A percentile compares a stretch with the other conserved stretches of the same genome.
These are phyloP conservation scores for Stachybotrys chartarum DNA, from an alignment of 2,329 filamentous ascomycete species.

Conservation along the genomic window DNA sequence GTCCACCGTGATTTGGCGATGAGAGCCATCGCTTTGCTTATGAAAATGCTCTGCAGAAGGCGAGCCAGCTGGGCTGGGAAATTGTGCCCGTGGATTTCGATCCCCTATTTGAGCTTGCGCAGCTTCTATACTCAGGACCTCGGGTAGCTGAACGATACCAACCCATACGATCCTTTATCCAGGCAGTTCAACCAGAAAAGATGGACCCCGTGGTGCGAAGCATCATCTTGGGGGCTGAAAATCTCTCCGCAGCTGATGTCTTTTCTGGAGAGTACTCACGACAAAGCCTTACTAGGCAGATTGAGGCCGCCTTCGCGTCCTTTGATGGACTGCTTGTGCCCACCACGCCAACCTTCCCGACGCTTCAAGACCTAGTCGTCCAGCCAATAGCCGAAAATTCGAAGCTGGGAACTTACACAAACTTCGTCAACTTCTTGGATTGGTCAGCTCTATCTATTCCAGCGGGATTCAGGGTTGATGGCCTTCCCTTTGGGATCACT, in stretches of 20 bases:
- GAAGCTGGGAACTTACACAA: constrained; percentile 47
- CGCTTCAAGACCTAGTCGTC: constrained; percentile 39
- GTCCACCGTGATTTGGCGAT: constrained; percentile 28
- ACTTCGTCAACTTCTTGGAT: constrained; percentile 55
- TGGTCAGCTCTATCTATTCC: constrained; percentile 47
- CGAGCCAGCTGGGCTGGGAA: constrained; percentile 30
- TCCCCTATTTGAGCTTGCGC: constrained; percentile 42
- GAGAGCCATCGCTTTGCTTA: constrained; percentile 33
- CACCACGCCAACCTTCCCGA: constrained; percentile 45
- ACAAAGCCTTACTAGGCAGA: constrained; percentile 31
- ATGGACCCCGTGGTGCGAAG: constrained; percentile 27
- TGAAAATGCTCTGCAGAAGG: constrained; percentile 28
- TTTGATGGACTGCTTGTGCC: constrained; percentile 49
- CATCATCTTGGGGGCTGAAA: constrained; percentile 29
- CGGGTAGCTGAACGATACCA: constrained; percentile 52
- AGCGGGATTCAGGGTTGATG: constrained; percentile 32
- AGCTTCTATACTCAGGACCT: constrained; percentile 48
- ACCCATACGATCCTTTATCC: constrained; percentile 40
- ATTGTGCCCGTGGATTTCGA: constrained; percentile 38
- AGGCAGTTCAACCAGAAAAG: constrained; percentile 13
- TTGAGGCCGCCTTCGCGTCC: constrained; percentile 27
- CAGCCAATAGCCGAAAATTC: constrained; percentile 49
- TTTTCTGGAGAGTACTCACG: constrained; percentile 32
- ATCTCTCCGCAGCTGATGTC: constrained; percentile 36
- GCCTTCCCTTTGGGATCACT: constrained; percentile 29